Evolutionary conservation across 805 yeast genomes (phyloP).

Genomic region (Blastobotrys peoriensis): DNA sequence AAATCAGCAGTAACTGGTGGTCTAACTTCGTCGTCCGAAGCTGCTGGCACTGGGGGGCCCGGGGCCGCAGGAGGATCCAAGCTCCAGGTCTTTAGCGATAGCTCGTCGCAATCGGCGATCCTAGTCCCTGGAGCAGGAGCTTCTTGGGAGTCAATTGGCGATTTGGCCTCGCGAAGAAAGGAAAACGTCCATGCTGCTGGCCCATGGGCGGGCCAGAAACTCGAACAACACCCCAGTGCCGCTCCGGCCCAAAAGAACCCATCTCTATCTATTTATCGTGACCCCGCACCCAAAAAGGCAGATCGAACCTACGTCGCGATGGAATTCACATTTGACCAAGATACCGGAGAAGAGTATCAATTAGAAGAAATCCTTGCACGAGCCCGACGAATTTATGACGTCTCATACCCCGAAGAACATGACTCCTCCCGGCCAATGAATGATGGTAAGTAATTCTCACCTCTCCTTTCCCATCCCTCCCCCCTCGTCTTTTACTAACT

Average conservation of each 20-base stretch:
- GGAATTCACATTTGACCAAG: constrained; percentile 17
- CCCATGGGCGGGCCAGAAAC: constrained; percentile 58
- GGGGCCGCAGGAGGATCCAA: constrained; percentile 19
- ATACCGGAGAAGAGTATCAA: constrained; percentile 47
- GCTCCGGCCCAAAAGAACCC: constrained; percentile 5
- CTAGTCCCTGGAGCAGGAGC: constrained; percentile 13
- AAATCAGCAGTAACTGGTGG: constrained; percentile 26
- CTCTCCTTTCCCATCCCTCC: too few relatives aligned
- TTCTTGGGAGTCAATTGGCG: constrained; percentile 43
- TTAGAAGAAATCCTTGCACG: constrained; percentile 59
- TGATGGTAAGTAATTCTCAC: constrained; percentile 33
- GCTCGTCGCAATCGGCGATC: constrained; percentile 9
- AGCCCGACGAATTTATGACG: constrained; percentile 33
- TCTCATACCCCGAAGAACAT: constrained; percentile 23
- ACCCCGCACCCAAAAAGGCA: constrained; percentile 10
- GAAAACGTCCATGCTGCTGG: constrained; percentile 54
- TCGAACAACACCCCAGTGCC: constrained; percentile 12
- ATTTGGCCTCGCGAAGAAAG: constrained; percentile 46
- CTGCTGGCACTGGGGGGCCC: constrained; percentile 18
- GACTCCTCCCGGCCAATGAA: constrained; percentile 24
- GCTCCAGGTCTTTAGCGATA: constrained; percentile 40
- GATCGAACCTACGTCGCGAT: constrained; percentile 19
- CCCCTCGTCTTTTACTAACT: not conserved
- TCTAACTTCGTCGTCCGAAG: constrained; percentile 19
- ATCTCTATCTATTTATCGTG: constrained; percentile 13